Conservation (phyloP, 2,329 filamentous ascomycete genomes). For the Hypoxylon sp. region DNA sequence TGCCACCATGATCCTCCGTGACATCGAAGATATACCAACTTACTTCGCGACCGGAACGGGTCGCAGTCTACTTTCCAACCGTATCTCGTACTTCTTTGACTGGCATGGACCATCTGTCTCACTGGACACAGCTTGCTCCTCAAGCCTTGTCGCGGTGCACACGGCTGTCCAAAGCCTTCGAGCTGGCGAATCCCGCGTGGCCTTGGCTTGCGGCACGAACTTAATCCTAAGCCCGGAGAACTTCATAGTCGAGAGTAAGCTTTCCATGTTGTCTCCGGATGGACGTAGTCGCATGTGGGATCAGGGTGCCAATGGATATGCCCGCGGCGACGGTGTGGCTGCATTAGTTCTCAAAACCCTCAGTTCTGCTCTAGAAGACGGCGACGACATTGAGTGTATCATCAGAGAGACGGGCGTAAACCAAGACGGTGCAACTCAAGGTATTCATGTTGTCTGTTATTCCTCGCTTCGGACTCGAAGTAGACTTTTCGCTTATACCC, state of each 20-base stretch:
- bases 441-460: no score
- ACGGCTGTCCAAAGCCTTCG: slow-evolving; percentile 49
- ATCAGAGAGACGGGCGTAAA: slow-evolving; percentile 19
- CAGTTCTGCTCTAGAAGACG: slow-evolving; percentile 50
- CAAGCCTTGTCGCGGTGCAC: slow-evolving; percentile 53
- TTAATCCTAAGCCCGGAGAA: slow-evolving; percentile 33
- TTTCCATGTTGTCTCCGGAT: slow-evolving; percentile 50
- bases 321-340: slow-evolving; percentile 53
- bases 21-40: no score
- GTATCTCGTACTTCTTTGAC: slow-evolving; percentile 52
- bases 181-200: slow-evolving; percentile 42
- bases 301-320: slow-evolving; percentile 52
- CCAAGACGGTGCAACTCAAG: slow-evolving; percentile 38
- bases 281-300: slow-evolving; percentile 55
- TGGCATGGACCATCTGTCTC: slow-evolving; percentile 56
- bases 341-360: slow-evolving; percentile 53
- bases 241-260: no score
- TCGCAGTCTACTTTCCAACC: slow-evolving; percentile 51
- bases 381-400: slow-evolving; percentile 53
- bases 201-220: slow-evolving; percentile 25
- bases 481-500: no score
- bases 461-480: no score
- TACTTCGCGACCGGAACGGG: slow-evolving; percentile 40
- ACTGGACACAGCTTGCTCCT: slow-evolving; percentile 61
- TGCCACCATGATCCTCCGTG: slow-evolving; percentile 27